Percentiles rank a stretch among this genome's conserved stretches.
Conservation (phyloP, 129 eudicot species). For the Solidago caesia region DNA sequence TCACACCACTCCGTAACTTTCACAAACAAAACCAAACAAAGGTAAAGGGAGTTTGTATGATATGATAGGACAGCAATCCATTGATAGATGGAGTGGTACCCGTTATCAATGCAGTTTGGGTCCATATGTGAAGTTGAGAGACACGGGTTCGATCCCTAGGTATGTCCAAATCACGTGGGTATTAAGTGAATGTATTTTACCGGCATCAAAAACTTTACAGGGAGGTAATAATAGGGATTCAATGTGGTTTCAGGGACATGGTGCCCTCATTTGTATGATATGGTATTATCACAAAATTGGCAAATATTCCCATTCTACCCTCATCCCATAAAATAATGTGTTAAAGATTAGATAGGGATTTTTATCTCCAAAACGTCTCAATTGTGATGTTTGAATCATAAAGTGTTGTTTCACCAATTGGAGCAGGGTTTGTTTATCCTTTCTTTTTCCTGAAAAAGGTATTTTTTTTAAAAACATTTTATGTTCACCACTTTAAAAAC, state of each 20-base stretch:
- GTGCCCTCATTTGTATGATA: slow-evolving; percentile 1
- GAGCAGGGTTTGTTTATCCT: slow-evolving; percentile 2
- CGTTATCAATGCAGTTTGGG: too few relatives aligned
- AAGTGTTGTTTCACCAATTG: slow-evolving; percentile 24
- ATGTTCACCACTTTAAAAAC: background rate
- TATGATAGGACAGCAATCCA: background rate
- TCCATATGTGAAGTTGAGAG: too few relatives aligned
- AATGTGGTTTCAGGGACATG: too few relatives aligned
- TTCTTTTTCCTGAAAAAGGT: background rate
- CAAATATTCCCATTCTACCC: slow-evolving; percentile 20
- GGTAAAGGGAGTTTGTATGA: slow-evolving; percentile 14
- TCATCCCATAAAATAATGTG: slow-evolving; percentile 24
- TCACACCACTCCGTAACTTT: slow-evolving; percentile 19
- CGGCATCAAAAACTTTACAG: too few relatives aligned
- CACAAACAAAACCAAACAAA: slow-evolving; percentile 28
- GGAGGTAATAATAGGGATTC: too few relatives aligned
- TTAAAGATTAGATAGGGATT: background rate
- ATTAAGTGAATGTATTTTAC: too few relatives aligned
- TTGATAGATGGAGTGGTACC: too few relatives aligned
- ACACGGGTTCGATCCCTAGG: too few relatives aligned
- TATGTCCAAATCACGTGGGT: too few relatives aligned
- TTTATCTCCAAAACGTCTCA: slow-evolving; percentile 17
- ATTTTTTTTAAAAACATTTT: background rate
- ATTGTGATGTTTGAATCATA: slow-evolving; percentile 22
- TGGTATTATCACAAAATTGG: slow-evolving; percentile 13